Evolutionary conservation across 106 monocot genomes (phyloP).

Genomic region (Dactylorhiza incarnata): DNA sequence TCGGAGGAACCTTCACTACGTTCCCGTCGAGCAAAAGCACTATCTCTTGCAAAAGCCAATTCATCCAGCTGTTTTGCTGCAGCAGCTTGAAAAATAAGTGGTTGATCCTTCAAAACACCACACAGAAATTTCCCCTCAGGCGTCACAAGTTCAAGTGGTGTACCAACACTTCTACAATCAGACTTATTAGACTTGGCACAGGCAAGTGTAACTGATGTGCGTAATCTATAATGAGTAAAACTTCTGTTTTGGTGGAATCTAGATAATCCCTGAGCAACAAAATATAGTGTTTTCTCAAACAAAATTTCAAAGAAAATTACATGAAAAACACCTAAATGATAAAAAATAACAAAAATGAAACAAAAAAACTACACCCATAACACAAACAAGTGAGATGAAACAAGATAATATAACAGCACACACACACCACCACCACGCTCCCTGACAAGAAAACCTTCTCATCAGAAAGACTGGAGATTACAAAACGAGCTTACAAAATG

Average conservation of each 20-base stretch:
- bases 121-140: slow-evolving; percentile 49
- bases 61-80: slow-evolving; percentile 40
- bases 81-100: slow-evolving; percentile 41
- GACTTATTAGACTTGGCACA: slow-evolving; percentile 32
- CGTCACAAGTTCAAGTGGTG: slow-evolving; percentile 47
- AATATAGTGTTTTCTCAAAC: not conserved
- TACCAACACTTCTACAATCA: slow-evolving; percentile 22
- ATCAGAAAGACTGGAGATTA: too few species aligned
- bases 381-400: not conserved
- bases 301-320: not conserved
- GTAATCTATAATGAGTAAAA: slow-evolving; percentile 12
- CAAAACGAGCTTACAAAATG: too few species aligned
- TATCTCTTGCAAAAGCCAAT: slow-evolving; percentile 34
- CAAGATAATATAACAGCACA: not conserved
- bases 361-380: not conserved
- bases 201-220: slow-evolving; percentile 14
- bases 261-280: slow-evolving; percentile 12
- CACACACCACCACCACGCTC: too few species aligned
- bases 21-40: slow-evolving; percentile 35
- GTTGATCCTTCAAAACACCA: slow-evolving; percentile 47
- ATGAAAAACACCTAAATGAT: not conserved
- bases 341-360: not conserved
- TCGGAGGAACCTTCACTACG: slow-evolving; percentile 43
- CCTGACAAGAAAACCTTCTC: too few species aligned
- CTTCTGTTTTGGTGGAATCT: not conserved